phyloP scores from a whole-genome alignment of 139 green algal genomes.

The Klebsormidium nitens region DNA sequence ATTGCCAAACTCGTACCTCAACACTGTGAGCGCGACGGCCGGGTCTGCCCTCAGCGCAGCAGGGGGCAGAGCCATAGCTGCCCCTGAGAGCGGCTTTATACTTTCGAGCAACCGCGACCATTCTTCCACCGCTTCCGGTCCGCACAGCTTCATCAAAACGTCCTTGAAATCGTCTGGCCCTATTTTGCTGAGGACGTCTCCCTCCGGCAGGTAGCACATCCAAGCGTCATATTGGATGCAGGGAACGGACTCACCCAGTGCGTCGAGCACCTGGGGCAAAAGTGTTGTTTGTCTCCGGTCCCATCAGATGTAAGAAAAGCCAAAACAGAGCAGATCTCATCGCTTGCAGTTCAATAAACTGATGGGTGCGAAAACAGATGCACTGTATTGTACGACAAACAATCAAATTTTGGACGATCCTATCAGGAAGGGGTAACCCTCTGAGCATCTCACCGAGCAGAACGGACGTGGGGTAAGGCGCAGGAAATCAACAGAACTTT shows the following conservation, averaged over 20 bases:
- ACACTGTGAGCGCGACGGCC: conserved; percentile 60
- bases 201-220: conserved; percentile 92
- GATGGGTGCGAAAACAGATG: no score
- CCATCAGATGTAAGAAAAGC: background rate
- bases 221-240: conserved; percentile 84
- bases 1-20: no score
- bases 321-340: no score
- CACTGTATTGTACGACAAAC: no score
- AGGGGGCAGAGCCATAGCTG: conserved; percentile 73
- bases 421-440: no score
- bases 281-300: background rate
- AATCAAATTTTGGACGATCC: no score
- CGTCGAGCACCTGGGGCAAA: conserved; percentile 45
- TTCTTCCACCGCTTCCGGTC: conserved; percentile 10
- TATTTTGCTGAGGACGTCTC: conserved; percentile 67
- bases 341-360: no score
- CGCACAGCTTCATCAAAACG: conserved; percentile 22
- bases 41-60: conserved; percentile 65
- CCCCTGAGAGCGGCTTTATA: conserved; percentile 76
- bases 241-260: conserved; percentile 42
- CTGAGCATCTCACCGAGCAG: no score
- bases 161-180: conserved; percentile 53
- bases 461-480: no score
- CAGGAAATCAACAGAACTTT: no score
- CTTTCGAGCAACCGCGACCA: conserved; percentile 6